Evolutionary conservation across 306 rosid species (phyloP).

Genomic region (Cucurbita ficifolia): DNA sequence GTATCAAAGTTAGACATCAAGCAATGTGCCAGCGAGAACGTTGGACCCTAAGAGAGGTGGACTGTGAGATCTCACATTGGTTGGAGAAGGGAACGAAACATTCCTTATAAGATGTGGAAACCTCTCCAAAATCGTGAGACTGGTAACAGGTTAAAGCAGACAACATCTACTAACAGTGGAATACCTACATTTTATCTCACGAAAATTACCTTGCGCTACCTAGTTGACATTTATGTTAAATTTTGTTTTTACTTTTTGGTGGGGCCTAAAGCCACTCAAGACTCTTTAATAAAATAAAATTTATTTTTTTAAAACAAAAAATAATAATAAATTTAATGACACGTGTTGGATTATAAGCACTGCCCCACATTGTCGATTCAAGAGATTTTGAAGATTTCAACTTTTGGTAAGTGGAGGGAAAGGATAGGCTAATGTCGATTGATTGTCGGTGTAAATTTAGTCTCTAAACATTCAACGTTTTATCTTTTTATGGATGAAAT

Average conservation of each 20-base stretch:
- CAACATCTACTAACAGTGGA: too few relatives aligned
- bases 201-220: neutral
- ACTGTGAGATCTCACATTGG: too few relatives aligned
- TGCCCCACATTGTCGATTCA: slow-evolving; percentile 4
- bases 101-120: too few relatives aligned
- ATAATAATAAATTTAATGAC: neutral
- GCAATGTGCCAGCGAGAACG: too few relatives aligned
- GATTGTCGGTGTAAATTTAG: neutral
- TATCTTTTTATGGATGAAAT: neutral
- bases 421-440: neutral
- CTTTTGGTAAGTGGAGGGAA: slow-evolving; percentile 2
- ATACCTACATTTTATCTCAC: too few relatives aligned
- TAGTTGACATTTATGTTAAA: neutral
- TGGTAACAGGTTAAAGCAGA: too few relatives aligned
- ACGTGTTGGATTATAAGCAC: neutral
- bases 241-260: neutral
- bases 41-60: too few relatives aligned
- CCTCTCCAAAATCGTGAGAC: too few relatives aligned
- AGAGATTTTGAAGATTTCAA: slow-evolving; percentile 3
- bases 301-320: too few relatives aligned
- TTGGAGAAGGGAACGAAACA: too few relatives aligned
- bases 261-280: neutral
- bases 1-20: too few relatives aligned
- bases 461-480: neutral
- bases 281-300: too few relatives aligned